A percentile compares a stretch with the other conserved stretches of the same genome.
Evolutionary conservation across 495 filamentous ascomycete genomes (phyloP).

Genomic region (Aspergillus campestris): DNA sequence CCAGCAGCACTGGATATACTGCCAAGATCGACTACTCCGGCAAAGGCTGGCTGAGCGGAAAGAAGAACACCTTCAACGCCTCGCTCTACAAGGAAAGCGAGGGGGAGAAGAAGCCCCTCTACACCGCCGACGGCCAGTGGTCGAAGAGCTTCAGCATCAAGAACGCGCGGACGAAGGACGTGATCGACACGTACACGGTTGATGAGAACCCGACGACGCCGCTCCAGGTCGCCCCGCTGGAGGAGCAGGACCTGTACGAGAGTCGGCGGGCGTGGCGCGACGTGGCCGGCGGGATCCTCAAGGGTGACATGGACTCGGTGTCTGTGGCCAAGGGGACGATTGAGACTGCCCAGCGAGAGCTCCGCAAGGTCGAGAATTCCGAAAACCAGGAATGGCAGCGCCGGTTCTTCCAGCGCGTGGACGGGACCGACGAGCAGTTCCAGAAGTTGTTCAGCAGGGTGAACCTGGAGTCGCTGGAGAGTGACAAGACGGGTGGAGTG

Average conservation of each 20-base stretch:
- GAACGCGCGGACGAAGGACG: slow-evolving; percentile 59
- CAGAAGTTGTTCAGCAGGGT: slow-evolving; percentile 47
- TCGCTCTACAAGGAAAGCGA: slow-evolving; percentile 61
- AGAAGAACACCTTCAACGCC: slow-evolving; percentile 88
- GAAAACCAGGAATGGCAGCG: slow-evolving; percentile 77
- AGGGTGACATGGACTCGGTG: slow-evolving; percentile 76
- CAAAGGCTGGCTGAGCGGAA: slow-evolving; percentile 88
- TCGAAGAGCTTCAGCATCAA: slow-evolving; percentile 75
- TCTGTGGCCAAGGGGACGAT: slow-evolving; percentile 77
- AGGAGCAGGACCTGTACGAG: slow-evolving; percentile 81
- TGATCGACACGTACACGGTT: slow-evolving; percentile 63
- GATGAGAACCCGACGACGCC: slow-evolving; percentile 52
- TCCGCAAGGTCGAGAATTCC: slow-evolving; percentile 71
- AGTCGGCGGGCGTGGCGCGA: slow-evolving; percentile 81
- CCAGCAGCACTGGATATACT: slow-evolving; percentile 78
- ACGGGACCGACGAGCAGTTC: slow-evolving; percentile 46
- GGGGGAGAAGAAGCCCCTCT: slow-evolving; percentile 73
- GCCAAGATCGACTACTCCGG: slow-evolving; percentile 87
- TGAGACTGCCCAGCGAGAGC: slow-evolving; percentile 79
- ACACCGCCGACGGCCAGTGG: slow-evolving; percentile 88
- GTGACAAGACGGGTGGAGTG: slow-evolving; percentile 77
- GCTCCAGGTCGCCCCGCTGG: slow-evolving; percentile 63
- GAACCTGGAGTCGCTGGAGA: slow-evolving; percentile 51
- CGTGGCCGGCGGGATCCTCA: slow-evolving; percentile 69
- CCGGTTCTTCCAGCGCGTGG: slow-evolving; percentile 63